Evolutionary conservation across 208 protist genomes (phyloP), one percentile per base, ranked within the genome.

Genomic region (Phytomonas francai): DNA sequence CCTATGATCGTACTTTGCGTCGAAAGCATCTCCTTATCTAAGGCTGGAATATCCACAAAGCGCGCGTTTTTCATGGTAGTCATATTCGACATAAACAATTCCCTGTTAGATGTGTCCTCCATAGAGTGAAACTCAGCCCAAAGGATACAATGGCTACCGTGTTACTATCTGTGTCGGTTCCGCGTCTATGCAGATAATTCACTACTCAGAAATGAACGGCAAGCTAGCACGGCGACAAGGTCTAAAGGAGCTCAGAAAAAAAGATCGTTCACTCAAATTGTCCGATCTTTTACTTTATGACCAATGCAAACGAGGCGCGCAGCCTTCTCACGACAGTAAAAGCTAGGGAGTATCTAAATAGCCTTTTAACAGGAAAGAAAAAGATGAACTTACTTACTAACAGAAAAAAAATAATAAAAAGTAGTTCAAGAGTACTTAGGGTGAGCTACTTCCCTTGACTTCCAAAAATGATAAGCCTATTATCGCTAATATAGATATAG

Each of bases 1-100:
- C 59, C 67, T 3, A 36, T 31, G 16, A 51, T 12, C 58, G 33
- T 7, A 65, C 30, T 34, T 32, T 57, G 27, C 61, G 28, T 64
- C 59, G 65, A 69, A n/a, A 85, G 76, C 22, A 59, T 82, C n/a
- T 81, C 80, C 61, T 85, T 77, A 39, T 82, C 73, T 11, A 85
- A 62, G 22, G 63, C 68, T 5, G 77, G 80, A 12, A 49, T 19
- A 12, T 49, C 14, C 9, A 6, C 39, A 49, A 49, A 49, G 12
- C 39, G 39, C 14, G 39, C 14, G 39, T 19, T 19, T 19, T 49
- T 49, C 12, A 19, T 3, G 3, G 39, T 12, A 19, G 7, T 49
- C 1, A 49, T 49, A 12, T 49, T 49, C 2, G 6, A 1, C 39
- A 49, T 19, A 12, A 49, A 19, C 39, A 49, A 9, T 3, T 19